Evolutionary conservation across 306 rosid genomes (phyloP).

Genomic region (Casuarina glauca): DNA sequence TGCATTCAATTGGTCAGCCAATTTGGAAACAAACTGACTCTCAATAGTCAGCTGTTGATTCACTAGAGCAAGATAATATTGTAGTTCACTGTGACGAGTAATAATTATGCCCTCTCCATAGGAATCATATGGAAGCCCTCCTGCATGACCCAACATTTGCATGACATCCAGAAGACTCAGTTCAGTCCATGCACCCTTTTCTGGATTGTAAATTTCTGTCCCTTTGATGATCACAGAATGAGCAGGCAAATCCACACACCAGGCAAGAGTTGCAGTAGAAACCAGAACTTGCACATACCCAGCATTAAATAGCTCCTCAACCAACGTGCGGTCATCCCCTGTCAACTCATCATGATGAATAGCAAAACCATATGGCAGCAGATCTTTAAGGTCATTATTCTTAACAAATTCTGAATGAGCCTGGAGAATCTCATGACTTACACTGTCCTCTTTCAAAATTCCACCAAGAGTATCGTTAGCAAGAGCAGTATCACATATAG

Average conservation of each 20-base stretch:
- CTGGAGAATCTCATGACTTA: too few relatives aligned
- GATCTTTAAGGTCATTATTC: too few relatives aligned
- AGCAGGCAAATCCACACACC: too few relatives aligned
- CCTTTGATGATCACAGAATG: conserved; percentile 49
- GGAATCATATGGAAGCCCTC: conserved; percentile 53
- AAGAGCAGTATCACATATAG: conserved; percentile 89
- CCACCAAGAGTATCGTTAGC: conserved; percentile 63
- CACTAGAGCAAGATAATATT: conserved; percentile 88
- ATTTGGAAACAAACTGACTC: conserved; percentile 25
- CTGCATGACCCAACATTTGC: too few relatives aligned
- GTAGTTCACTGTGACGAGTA: conserved; percentile 88
- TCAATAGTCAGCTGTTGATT: conserved; percentile 93
- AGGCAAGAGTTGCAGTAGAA: too few relatives aligned
- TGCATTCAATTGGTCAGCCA: conserved; percentile 91
- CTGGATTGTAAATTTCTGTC: conserved; percentile 89
- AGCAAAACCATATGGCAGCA: too few relatives aligned
- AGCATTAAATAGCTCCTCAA: conserved; percentile 91
- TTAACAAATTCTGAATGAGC: too few relatives aligned
- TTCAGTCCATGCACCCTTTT: conserved; percentile 97
- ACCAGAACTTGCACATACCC: conserved; percentile 51
- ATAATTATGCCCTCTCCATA: conserved; percentile 90
- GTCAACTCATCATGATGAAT: too few relatives aligned
- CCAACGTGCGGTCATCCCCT: conserved; percentile 88
- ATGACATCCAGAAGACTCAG: too few relatives aligned
- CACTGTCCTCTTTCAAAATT: too few relatives aligned